Evolutionary conservation across 495 filamentous ascomycete species (phyloP).

Genomic region (Hypoxylon trugodes): DNA sequence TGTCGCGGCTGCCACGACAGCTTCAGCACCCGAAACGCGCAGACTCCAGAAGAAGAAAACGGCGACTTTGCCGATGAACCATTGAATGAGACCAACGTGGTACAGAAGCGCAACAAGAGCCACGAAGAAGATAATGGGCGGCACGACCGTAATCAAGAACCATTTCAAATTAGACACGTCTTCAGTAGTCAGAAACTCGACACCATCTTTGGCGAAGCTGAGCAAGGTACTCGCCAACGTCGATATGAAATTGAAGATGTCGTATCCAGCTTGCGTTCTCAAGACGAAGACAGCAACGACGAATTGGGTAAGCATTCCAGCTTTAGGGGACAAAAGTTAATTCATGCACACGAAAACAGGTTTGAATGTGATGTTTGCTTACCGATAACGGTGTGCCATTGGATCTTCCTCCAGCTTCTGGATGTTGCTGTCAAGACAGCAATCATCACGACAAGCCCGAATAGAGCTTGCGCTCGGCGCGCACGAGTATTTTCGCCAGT

Average conservation of each 20-base stretch:
- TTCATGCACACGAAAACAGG: no score
- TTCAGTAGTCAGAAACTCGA: slow-evolving; percentile 71
- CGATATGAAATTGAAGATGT: slow-evolving; percentile 91
- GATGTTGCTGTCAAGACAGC: slow-evolving; percentile 72
- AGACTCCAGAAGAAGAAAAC: slow-evolving; percentile 90
- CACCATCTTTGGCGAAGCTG: slow-evolving; percentile 74
- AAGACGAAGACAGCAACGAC: slow-evolving; percentile 88
- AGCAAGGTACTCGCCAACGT: slow-evolving; percentile 72
- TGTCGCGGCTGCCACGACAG: slow-evolving; percentile 90
- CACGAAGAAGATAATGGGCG: slow-evolving; percentile 93
- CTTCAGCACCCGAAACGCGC: slow-evolving; percentile 90
- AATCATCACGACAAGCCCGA: slow-evolving; percentile 80
- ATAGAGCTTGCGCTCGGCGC: slow-evolving; percentile 80
- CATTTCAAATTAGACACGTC: slow-evolving; percentile 56
- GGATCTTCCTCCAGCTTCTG: slow-evolving; percentile 70
- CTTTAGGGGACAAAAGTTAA: no score
- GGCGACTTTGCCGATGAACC: slow-evolving; percentile 86
- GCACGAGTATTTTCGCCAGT: slow-evolving; percentile 76
- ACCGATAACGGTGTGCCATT: slow-evolving; percentile 86
- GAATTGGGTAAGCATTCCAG: slow-evolving; percentile 90
- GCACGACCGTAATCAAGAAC: slow-evolving; percentile 78
- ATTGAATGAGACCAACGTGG: slow-evolving; percentile 81
- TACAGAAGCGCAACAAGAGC: slow-evolving; percentile 84
- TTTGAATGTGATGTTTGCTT: no score
- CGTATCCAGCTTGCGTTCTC: slow-evolving; percentile 75